Conservation (phyloP, 2,329 filamentous ascomycete species). For the Ophiosphaerella korrae region DNA sequence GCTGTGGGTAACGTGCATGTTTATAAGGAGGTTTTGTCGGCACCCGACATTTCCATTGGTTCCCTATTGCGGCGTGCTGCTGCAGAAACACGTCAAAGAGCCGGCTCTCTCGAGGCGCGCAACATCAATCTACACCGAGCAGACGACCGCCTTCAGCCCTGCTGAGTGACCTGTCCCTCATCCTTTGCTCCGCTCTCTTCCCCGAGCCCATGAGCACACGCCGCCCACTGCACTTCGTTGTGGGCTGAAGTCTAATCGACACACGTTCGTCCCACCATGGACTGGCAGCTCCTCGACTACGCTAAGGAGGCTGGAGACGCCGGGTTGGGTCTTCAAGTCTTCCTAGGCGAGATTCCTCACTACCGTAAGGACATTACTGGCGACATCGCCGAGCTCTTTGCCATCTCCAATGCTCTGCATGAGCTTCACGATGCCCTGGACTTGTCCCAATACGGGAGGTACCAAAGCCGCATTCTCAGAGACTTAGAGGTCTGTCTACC, state of each 20-base stretch:
- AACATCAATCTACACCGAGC: slow-evolving; percentile 35
- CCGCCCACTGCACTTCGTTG: slow-evolving; percentile 19
- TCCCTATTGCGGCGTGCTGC: slow-evolving; percentile 36
- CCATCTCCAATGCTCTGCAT: slow-evolving; percentile 58
- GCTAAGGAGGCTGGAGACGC: slow-evolving; percentile 59
- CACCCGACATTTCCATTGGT: slow-evolving; percentile 39
- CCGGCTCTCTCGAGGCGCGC: slow-evolving; percentile 30
- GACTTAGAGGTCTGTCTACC: slow-evolving; percentile 57
- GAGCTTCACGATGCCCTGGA: slow-evolving; percentile 53
- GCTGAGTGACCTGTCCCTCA: slow-evolving; percentile 22
- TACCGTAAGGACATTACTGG: slow-evolving; percentile 59
- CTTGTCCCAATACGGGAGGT: slow-evolving; percentile 45
- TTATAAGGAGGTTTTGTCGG: slow-evolving; percentile 38
- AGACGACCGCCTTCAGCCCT: slow-evolving; percentile 34
- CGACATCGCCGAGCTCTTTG: slow-evolving; percentile 60
- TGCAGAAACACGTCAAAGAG: slow-evolving; percentile 46
- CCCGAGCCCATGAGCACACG: slow-evolving; percentile 19
- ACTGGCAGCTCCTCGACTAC: slow-evolving; percentile 46
- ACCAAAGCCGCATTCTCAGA: slow-evolving; percentile 45
- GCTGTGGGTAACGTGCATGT: slow-evolving; percentile 40
- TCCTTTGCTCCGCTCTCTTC: slow-evolving; percentile 14
- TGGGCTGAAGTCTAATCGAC: slow-evolving; percentile 26
- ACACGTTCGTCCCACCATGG: slow-evolving; percentile 42
- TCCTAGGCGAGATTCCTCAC: slow-evolving; percentile 57
- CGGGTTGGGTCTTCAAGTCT: slow-evolving; percentile 56